These are phyloP conservation scores for Psilocybe mexicana DNA, from an alignment of 1,284 basidiomycete species.

Conservation along the genomic window DNA sequence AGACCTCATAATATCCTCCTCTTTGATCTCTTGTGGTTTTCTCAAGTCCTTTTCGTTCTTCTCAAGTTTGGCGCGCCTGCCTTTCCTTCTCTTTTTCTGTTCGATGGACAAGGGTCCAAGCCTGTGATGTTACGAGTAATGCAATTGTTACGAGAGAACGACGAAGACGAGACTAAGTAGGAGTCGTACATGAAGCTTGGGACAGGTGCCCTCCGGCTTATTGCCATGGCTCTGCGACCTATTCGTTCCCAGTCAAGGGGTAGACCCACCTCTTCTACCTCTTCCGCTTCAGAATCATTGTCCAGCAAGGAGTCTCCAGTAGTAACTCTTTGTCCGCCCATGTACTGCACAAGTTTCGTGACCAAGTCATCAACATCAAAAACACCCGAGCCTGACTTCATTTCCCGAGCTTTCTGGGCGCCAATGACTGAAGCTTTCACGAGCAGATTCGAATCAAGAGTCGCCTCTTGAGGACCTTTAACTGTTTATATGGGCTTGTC, in stretches of 20 bases:
- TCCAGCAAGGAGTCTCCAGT: slow-evolving; percentile 42
- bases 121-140: slow-evolving; percentile 42
- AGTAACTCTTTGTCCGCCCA: slow-evolving; percentile 59
- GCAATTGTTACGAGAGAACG: background rate
- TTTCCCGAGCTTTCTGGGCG: slow-evolving; percentile 80
- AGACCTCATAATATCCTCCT: slow-evolving; percentile 75
- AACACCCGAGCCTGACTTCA: slow-evolving; percentile 78
- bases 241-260: slow-evolving; percentile 73
- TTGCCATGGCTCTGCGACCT: slow-evolving; percentile 70
- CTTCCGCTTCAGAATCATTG: slow-evolving; percentile 48
- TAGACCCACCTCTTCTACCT: slow-evolving; percentile 37
- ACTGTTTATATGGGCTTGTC: slow-evolving; percentile 44
- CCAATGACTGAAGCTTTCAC: slow-evolving; percentile 70
- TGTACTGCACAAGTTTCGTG: slow-evolving; percentile 64
- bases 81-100: slow-evolving; percentile 63
- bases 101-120: slow-evolving; percentile 78
- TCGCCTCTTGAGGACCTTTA: slow-evolving; percentile 77
- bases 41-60: slow-evolving; percentile 69
- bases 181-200: slow-evolving; percentile 76
- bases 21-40: slow-evolving; percentile 72
- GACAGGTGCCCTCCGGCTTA: slow-evolving; percentile 71
- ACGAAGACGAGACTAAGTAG: background rate
- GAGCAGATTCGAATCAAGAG: slow-evolving; percentile 75
- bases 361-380: slow-evolving; percentile 88
- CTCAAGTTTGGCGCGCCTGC: slow-evolving; percentile 69